Percentiles rank a stretch among this genome's conserved stretches.
phyloP scores from a whole-genome alignment of 306 rosid species.

The Abrus pulchellus region DNA sequence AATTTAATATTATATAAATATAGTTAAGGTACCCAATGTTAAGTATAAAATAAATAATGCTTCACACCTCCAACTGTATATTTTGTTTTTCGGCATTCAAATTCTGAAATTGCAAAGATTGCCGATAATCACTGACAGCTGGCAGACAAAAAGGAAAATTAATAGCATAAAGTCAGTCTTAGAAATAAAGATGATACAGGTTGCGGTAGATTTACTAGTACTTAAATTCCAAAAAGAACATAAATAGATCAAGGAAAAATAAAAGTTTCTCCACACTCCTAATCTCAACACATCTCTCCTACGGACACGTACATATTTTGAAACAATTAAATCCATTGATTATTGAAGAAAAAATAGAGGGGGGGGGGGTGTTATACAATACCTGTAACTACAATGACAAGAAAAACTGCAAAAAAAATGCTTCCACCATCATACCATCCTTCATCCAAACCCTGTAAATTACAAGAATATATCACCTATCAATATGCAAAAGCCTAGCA shows the following conservation, averaged over 20 bases:
- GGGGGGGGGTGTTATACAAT: slow-evolving; percentile 29
- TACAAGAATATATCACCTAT: slow-evolving; percentile 26
- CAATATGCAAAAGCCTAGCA: slow-evolving; percentile 13
- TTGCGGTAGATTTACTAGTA: slow-evolving; percentile 32
- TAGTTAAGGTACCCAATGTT: slow-evolving; percentile 39
- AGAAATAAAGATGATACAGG: slow-evolving; percentile 27
- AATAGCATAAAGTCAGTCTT: slow-evolving; percentile 42
- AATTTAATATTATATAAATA: slow-evolving; percentile 40
- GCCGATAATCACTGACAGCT: slow-evolving; percentile 96
- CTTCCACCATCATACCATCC: slow-evolving; percentile 99
- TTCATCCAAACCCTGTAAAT: slow-evolving; percentile 72
- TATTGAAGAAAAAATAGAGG: slow-evolving; percentile 24
- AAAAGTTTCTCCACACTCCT: neutral
- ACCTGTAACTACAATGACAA: slow-evolving; percentile 96
- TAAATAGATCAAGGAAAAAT: slow-evolving; percentile 21
- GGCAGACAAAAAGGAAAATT: slow-evolving; percentile 45
- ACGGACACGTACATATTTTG: slow-evolving; percentile 1
- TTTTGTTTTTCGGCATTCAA: slow-evolving; percentile 89
- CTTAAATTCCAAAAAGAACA: slow-evolving; percentile 19
- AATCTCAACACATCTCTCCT: slow-evolving; percentile 29
- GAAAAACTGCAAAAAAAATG: slow-evolving; percentile 86
- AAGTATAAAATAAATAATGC: slow-evolving; percentile 33
- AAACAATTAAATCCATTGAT: slow-evolving; percentile 8
- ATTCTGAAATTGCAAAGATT: slow-evolving; percentile 95
- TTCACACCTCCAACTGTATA: slow-evolving; percentile 87